A percentile compares a stretch with the other conserved stretches of the same genome.
These are phyloP conservation scores for Uronychia setigera DNA, from an alignment of 73 alveolate genomes.

Conservation along the genomic window DNA sequence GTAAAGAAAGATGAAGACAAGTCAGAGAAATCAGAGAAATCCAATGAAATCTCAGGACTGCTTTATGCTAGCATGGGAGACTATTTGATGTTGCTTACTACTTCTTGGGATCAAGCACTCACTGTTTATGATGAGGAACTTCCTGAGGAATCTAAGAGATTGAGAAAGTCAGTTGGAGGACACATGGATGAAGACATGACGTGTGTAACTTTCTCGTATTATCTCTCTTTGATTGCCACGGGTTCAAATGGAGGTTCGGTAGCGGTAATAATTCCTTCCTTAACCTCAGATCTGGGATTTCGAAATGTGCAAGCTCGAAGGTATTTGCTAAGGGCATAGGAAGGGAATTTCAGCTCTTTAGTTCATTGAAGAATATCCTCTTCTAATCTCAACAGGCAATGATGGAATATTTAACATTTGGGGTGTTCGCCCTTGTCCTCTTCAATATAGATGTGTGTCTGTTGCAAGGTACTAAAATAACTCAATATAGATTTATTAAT, in stretches of 20 bases:
- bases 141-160: slow-evolving; percentile 69
- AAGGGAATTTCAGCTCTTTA: slow-evolving; percentile 68
- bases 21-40: slow-evolving; percentile 1
- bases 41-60: slow-evolving; percentile 22
- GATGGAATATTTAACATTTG: slow-evolving; percentile 75
- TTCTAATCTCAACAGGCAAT: slow-evolving; percentile 73
- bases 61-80: slow-evolving; percentile 19
- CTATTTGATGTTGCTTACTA: slow-evolving; percentile 58
- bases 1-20: slow-evolving; percentile 38
- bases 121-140: slow-evolving; percentile 85
- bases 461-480: not conserved
- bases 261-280: slow-evolving; percentile 34
- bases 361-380: slow-evolving; percentile 91
- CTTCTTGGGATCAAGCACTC: slow-evolving; percentile 80
- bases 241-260: slow-evolving; percentile 88
- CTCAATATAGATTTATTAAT: not conserved
- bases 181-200: slow-evolving; percentile 61
- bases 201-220: slow-evolving; percentile 77
- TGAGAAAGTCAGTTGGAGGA: slow-evolving; percentile 76
- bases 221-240: slow-evolving; percentile 93
- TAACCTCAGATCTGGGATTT: slow-evolving; percentile 83
- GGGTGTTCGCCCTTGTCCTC: slow-evolving; percentile 41
- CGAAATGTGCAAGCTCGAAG: slow-evolving; percentile 94
- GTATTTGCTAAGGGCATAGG: slow-evolving; percentile 76
- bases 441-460: not conserved